phyloP scores from a whole-genome alignment of 345 rosid species.

The Punica granatum region DNA sequence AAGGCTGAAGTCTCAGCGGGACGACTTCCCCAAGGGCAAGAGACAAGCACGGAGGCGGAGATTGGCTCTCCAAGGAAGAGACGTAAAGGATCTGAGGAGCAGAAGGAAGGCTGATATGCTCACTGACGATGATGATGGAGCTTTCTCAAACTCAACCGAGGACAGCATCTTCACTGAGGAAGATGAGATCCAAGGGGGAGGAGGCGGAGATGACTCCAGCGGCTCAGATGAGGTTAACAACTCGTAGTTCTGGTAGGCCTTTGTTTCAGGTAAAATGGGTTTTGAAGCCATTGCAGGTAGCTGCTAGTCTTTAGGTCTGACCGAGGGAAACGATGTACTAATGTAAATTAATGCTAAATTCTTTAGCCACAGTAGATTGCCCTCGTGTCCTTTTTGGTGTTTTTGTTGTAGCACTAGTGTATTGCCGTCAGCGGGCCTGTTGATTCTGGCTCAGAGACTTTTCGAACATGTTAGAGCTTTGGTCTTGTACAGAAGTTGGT shows the following conservation, averaged over 20 bases:
- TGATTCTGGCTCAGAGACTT: not conserved
- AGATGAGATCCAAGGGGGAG: constrained; percentile 35
- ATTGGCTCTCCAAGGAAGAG: constrained; percentile 73
- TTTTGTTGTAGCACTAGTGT: not conserved
- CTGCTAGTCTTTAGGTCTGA: constrained; percentile 1
- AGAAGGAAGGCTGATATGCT: constrained; percentile 38
- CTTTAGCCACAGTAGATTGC: not conserved
- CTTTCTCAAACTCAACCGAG: constrained; percentile 6
- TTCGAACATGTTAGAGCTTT: not conserved
- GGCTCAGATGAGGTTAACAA: constrained; percentile 56
- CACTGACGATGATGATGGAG: constrained; percentile 40
- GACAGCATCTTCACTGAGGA: constrained; percentile 75
- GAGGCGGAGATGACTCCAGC: constrained; percentile 44
- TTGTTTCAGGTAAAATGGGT: not conserved
- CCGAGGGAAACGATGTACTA: not conserved
- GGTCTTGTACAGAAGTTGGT: not conserved
- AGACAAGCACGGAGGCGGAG: constrained; percentile 81
- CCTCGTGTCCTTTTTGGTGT: not conserved
- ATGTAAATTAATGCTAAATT: not conserved
- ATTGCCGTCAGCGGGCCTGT: not conserved
- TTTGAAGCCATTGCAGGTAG: not conserved
- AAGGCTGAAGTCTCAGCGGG: constrained; percentile 56
- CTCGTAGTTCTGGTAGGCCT: constrained; percentile 12
- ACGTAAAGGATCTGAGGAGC: constrained; percentile 56
- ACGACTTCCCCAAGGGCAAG: constrained; percentile 91